Evolutionary conservation across 176 grass and related monocot species (phyloP), one percentile per base, ranked within the genome.

Genomic region (Phoenix roebelenii): DNA sequence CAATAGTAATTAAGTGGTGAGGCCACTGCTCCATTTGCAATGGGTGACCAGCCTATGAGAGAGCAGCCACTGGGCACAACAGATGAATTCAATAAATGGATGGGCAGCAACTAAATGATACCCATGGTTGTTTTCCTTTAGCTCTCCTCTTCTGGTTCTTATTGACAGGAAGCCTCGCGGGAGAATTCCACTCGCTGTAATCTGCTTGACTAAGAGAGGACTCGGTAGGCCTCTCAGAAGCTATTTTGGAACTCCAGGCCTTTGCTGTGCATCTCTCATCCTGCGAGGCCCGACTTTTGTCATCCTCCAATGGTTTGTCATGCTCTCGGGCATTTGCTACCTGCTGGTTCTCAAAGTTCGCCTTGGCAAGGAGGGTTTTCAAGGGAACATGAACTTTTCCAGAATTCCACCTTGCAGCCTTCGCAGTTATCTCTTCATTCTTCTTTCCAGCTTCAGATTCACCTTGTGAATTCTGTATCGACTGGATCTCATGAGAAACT

Each of bases 301-400:
- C 12, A 2, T 44, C 35, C 54, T 50, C 22, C n/a, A 74, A 75
- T 0, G 81, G 71, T 54, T 78, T 2, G 5, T 74, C 74, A 14
- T 71, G 23, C 17, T 74, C 74, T 53, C 75, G 79, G 29, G 65
- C 30, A 23, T 67, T 78, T 20, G 74, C 68, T 61, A 65, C 72
- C 58, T 80, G 65, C 7, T 74, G 77, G 72, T 84, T 71, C 77
- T 84, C 85, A 23, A 63, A 16, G 4, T 71, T 84, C 14, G 81
- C 85, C 62, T 84, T 74, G 0, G 77, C 81, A 0, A 89, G 81
- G 32, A 89, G 85, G 25, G 77, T 81, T 74, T 81, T 89, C 70
- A 89, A 61, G 2, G 77, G 77, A 15, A 78, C 77, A 17, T 57
- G 71, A 15, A 66, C 17, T 52, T 78, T 81, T 52, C 23, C 66